Conservation (phyloP, 208 protist species). For the Cochliopodium minus region DNA sequence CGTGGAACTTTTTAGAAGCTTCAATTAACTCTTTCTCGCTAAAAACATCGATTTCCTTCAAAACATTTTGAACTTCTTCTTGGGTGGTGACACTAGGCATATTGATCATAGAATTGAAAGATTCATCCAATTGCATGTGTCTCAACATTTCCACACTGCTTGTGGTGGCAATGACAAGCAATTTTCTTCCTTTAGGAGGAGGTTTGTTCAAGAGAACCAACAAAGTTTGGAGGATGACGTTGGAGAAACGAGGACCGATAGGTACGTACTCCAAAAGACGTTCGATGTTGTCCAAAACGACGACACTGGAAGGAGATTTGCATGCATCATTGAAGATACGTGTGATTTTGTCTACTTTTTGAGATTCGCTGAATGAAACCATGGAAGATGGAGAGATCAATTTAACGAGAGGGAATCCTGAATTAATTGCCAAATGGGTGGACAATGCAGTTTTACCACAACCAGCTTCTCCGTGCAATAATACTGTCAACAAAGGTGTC, state of each 20-base stretch:
- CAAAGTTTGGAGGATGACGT: slow-evolving; percentile 83
- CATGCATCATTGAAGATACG: slow-evolving; percentile 96
- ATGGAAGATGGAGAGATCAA: slow-evolving; percentile 74
- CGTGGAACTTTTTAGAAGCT: neutral
- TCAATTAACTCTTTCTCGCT: neutral
- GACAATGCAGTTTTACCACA: slow-evolving; percentile 87
- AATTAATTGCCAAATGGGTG: slow-evolving; percentile 56
- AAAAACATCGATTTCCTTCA: neutral
- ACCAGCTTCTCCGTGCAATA: slow-evolving; percentile 67
- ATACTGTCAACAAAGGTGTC: slow-evolving; percentile 69
- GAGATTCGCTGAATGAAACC: slow-evolving; percentile 52
- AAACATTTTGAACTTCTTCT: slow-evolving; percentile 17
- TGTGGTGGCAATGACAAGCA: slow-evolving; percentile 83
- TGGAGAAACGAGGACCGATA: slow-evolving; percentile 92
- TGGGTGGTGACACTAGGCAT: slow-evolving; percentile 15
- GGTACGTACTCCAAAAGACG: slow-evolving; percentile 79
- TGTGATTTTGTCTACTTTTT: slow-evolving; percentile 62
- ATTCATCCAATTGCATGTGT: slow-evolving; percentile 60
- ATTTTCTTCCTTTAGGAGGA: slow-evolving; percentile 65
- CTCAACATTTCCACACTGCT: slow-evolving; percentile 57
- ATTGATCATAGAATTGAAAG: slow-evolving; percentile 48
- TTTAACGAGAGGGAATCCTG: slow-evolving; percentile 86
- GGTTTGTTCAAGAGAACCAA: slow-evolving; percentile 75
- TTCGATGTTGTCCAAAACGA: slow-evolving; percentile 95
- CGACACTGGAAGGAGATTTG: slow-evolving; percentile 75